phyloP scores from a whole-genome alignment of 2,329 filamentous ascomycete genomes.

The Alternaria novae-zelandiae region DNA sequence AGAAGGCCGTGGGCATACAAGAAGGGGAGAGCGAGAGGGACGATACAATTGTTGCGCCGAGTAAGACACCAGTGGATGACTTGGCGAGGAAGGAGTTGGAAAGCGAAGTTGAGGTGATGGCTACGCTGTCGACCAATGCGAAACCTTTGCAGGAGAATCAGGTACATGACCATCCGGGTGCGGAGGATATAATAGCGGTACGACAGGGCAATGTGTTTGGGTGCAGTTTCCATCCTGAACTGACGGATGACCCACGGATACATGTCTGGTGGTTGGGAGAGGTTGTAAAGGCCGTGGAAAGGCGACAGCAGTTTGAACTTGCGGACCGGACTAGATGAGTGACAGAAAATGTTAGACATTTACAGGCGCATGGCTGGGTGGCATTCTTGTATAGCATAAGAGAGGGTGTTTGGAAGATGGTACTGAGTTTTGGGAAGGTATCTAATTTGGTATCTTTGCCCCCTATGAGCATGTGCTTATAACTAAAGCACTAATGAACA shows the following conservation, averaged over 20 bases:
- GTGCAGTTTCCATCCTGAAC: constrained; percentile 93
- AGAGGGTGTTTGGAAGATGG: constrained; percentile 14
- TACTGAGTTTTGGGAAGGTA: constrained; percentile 3
- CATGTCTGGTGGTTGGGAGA: constrained; percentile 92
- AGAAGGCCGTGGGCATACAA: constrained; percentile 55
- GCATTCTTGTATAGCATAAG: constrained; percentile 8
- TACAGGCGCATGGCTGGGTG: background rate
- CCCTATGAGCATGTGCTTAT: background rate
- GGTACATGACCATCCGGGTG: constrained; percentile 54
- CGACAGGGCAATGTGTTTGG: constrained; percentile 90
- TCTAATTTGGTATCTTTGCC: constrained; percentile 1
- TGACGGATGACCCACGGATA: constrained; percentile 86
- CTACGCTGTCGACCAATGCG: constrained; percentile 61
- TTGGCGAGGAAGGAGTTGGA: constrained; percentile 54
- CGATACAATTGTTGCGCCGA: constrained; percentile 64
- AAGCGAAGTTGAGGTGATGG: constrained; percentile 64
- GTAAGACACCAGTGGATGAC: constrained; percentile 55
- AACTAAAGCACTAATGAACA: background rate
- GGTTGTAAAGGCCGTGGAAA: constrained; percentile 55
- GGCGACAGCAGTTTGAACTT: constrained; percentile 41
- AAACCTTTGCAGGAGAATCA: constrained; percentile 54
- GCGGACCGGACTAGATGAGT: constrained; percentile 30
- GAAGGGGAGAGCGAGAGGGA: constrained; percentile 55
- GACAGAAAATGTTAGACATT: background rate
- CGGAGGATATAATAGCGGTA: constrained; percentile 81